Percentiles rank a stretch among this genome's conserved stretches.
phyloP scores from a whole-genome alignment of 352 stramenopile genomes.

The Achlya hypogyna region DNA sequence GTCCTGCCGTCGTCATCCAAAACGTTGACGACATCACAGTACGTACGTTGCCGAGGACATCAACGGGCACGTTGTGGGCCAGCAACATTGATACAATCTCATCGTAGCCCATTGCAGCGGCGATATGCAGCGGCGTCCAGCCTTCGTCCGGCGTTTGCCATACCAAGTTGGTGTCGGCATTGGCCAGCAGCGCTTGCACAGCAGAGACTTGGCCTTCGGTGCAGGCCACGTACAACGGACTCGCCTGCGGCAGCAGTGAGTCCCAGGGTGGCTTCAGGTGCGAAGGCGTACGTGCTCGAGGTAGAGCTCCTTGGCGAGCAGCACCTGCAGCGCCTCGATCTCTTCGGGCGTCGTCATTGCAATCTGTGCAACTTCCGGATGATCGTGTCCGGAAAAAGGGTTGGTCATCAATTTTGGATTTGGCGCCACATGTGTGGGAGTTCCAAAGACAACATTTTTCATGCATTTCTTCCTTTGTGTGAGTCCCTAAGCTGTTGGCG shows the following conservation, averaged over 20 bases:
- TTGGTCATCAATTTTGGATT: neutral
- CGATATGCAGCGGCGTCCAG: neutral
- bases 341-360: neutral
- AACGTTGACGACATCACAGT: neutral
- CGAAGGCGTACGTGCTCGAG: neutral
- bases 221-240: neutral
- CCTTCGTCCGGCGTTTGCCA: neutral
- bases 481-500: no score
- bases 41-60: neutral
- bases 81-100: neutral
- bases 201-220: neutral
- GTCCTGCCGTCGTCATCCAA: neutral
- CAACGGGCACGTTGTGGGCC: neutral
- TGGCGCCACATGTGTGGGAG: neutral
- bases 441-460: no score
- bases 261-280: neutral
- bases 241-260: neutral
- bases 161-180: neutral
- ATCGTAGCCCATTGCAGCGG: neutral
- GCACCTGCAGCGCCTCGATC: neutral
- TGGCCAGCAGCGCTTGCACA: neutral
- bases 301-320: neutral
- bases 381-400: neutral
- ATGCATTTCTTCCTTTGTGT: no score
- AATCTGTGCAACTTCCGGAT: neutral